Evolutionary conservation across 345 rosid genomes (phyloP), one percentile per base, ranked within the genome.

Genomic region (Hibiscus tridactylites): DNA sequence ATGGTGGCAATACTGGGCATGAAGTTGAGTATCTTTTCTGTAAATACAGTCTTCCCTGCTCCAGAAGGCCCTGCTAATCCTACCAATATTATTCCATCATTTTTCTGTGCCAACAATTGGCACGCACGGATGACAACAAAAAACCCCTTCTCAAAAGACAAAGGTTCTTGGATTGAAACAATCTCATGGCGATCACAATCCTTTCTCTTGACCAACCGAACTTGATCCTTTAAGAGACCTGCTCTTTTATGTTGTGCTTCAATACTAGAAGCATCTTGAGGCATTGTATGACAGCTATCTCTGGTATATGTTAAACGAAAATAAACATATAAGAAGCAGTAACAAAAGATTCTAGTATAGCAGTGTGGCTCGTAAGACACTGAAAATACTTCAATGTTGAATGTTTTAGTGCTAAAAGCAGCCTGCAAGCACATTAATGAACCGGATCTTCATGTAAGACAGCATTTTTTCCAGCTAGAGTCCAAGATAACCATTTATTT

Each of bases 1-100:
- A 95, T 87, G 70, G 87, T 91, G 39, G 92, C 97, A 77, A 95
- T 82, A 76, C 94, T 91, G 15, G 98, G 96, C 84, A 95, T 73
- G 65, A 92, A 95, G 75, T 82, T 88, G 71, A 86, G 86, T 47
- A 92, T 88, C 94, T 91, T 95, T 75, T 95, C 98, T 1, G 99
- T 88, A 52, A 95, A 89, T 17, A 95, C 83, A 10, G 97, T 88
- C 90, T 95, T 95, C 74, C 99, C 99, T n/a, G 99, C 97, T 71
- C 99, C 99, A 75, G 99, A 95, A 75, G 99, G 99, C 56, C 99
- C 99, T 29, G 99, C 98, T 53, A 95, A 78, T 8, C 98, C 99
- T 64, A 92, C 85, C 86, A 92, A 70, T 75, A 88, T 81, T 3
- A 95, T 87, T 77, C 98, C 96, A 50, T 95, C 91, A 73, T 89